phyloP scores from a whole-genome alignment of 2,329 filamentous ascomycete genomes.

The Ceratocystiopsis minuta region DNA sequence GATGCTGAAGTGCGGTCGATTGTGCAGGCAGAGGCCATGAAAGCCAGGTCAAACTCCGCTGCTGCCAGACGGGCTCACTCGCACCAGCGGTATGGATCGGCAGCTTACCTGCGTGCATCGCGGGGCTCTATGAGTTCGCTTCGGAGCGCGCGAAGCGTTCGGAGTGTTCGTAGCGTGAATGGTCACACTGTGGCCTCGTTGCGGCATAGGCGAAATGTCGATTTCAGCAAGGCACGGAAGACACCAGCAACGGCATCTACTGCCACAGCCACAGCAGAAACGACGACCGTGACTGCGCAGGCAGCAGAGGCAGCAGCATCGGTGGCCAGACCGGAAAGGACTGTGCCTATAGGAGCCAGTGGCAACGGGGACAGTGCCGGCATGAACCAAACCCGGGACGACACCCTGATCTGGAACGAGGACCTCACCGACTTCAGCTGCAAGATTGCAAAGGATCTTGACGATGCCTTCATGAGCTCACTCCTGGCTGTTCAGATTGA shows the following conservation, averaged over 20 bases:
- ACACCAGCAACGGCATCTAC: conserved; percentile 8
- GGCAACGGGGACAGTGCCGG: too few species aligned
- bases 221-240: conserved; percentile 33
- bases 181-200: conserved; percentile 24
- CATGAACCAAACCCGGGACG: background rate
- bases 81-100: conserved; percentile 14
- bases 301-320: too few species aligned
- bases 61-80: conserved; percentile 11
- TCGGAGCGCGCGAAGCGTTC: conserved; percentile 20
- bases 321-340: too few species aligned
- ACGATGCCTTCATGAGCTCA: conserved; percentile 72
- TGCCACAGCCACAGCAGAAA: background rate
- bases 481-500: conserved; percentile 17
- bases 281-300: background rate
- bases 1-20: conserved; percentile 19
- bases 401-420: conserved; percentile 34
- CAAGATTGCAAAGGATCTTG: conserved; percentile 75
- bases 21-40: conserved; percentile 8
- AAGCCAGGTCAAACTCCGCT: background rate
- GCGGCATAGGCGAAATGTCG: conserved; percentile 33
- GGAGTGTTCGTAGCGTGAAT: conserved; percentile 6
- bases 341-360: too few species aligned
- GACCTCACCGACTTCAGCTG: conserved; percentile 71
- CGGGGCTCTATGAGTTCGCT: conserved; percentile 31
- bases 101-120: conserved; percentile 16